Percentiles rank a stretch among this genome's conserved stretches.
Evolutionary conservation across 2,329 filamentous ascomycete species (phyloP).

Genomic region (Colletotrichum salicis): DNA sequence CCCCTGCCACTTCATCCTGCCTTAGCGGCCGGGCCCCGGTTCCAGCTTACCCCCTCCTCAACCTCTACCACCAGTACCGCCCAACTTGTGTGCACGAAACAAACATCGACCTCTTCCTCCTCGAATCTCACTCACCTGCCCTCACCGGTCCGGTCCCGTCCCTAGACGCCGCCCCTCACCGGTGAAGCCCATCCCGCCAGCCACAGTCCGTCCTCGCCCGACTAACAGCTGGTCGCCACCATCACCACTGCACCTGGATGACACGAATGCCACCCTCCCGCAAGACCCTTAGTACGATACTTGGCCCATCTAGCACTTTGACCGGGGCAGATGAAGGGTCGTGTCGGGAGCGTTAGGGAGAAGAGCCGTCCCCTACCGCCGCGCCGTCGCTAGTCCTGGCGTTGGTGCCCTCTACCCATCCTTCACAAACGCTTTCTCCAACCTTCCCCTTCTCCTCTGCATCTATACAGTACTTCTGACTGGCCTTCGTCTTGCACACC

Average conservation of each 20-base stretch:
- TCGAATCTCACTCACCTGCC: conserved; percentile 21
- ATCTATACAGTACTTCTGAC: background rate
- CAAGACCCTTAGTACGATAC: background rate
- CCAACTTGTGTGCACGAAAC: background rate
- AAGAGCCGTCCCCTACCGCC: conserved; percentile 32
- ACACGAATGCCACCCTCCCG: background rate
- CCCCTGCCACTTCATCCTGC: background rate
- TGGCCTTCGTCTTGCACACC: background rate
- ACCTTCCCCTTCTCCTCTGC: background rate
- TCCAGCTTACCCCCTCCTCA: conserved; percentile 2
- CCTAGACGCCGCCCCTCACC: conserved; percentile 33
- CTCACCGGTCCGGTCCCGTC: conserved; percentile 34
- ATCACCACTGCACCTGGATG: conserved; percentile 7
- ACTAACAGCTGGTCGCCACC: background rate
- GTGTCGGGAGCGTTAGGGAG: conserved; percentile 32
- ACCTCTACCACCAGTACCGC: background rate
- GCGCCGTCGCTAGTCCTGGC: conserved; percentile 4
- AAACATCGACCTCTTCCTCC: background rate
- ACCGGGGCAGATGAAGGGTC: background rate
- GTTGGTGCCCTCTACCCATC: background rate
- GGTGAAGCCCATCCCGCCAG: conserved; percentile 28
- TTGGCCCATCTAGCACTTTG: background rate
- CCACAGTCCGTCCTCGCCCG: conserved; percentile 10
- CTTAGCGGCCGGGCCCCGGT: conserved; percentile 13
- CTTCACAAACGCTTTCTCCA: background rate